These are phyloP conservation scores for Coemansia sp. DNA, from an alignment of 192 early-diverging fungal species.

Conservation along the genomic window DNA sequence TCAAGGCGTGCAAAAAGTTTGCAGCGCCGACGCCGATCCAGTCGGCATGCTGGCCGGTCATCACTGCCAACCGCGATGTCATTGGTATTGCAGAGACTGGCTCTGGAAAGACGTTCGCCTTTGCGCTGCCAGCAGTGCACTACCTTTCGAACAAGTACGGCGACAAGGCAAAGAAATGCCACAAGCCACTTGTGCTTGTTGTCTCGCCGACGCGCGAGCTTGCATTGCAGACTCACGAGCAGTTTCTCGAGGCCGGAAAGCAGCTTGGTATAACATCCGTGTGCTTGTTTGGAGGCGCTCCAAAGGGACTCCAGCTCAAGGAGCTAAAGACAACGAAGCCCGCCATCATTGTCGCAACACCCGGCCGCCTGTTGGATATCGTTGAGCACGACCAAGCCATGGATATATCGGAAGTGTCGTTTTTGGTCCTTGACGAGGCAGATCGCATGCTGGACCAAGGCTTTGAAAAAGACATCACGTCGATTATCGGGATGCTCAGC, in stretches of 20 bases:
- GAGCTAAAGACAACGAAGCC: slow-evolving; percentile 53
- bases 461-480: slow-evolving; percentile 87
- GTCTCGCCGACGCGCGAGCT: slow-evolving; percentile 95
- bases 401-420: slow-evolving; percentile 78
- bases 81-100: slow-evolving; percentile 98
- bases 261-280: slow-evolving; percentile 63
- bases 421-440: slow-evolving; percentile 93
- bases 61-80: slow-evolving; percentile 77
- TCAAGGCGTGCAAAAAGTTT: slow-evolving; percentile 67
- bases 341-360: slow-evolving; percentile 86
- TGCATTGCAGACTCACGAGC: slow-evolving; percentile 91
- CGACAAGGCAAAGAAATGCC: slow-evolving; percentile 59
- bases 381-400: slow-evolving; percentile 73
- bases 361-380: slow-evolving; percentile 93
- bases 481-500: slow-evolving; percentile 74
- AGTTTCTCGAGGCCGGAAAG: slow-evolving; percentile 71
- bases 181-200: slow-evolving; percentile 77
- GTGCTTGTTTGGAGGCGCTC: slow-evolving; percentile 88
- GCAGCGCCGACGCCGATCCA: slow-evolving; percentile 91
- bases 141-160: slow-evolving; percentile 76
- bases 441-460: slow-evolving; percentile 97
- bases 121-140: slow-evolving; percentile 85
- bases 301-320: slow-evolving; percentile 72
- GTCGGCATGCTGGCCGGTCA: slow-evolving; percentile 87
- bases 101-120: slow-evolving; percentile 92